These are phyloP conservation scores for Fusarium bactridioides DNA, from an alignment of 2,329 filamentous ascomycete species.

Conservation along the genomic window DNA sequence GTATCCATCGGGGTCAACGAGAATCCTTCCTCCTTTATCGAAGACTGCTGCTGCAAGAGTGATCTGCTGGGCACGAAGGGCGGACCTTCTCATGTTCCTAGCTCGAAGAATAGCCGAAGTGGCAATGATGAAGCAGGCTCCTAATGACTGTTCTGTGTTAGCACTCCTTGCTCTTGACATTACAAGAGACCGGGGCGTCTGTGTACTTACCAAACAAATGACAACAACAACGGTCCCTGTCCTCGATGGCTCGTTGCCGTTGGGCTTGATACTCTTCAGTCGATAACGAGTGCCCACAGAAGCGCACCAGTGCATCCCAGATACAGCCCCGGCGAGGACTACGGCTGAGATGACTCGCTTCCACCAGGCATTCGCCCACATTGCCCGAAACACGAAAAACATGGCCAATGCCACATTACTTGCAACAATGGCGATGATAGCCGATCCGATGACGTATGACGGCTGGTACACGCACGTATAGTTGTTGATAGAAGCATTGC, in stretches of 20 bases:
- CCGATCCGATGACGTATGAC: slow-evolving; percentile 71
- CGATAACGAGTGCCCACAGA: slow-evolving; percentile 74
- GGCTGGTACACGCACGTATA: slow-evolving; percentile 71
- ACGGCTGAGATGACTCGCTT: slow-evolving; percentile 72
- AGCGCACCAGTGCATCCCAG: slow-evolving; percentile 89
- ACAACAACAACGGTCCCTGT: slow-evolving; percentile 78
- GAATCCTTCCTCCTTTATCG: slow-evolving; percentile 69
- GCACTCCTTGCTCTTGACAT: background rate
- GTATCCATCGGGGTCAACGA: slow-evolving; percentile 74
- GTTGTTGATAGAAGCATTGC: slow-evolving; percentile 83
- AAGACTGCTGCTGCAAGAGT: slow-evolving; percentile 70
- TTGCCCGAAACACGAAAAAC: slow-evolving; percentile 79
- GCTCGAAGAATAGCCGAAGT: slow-evolving; percentile 63
- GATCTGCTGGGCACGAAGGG: slow-evolving; percentile 68
- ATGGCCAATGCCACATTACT: slow-evolving; percentile 74
- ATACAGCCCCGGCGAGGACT: slow-evolving; percentile 76
- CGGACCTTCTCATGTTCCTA: slow-evolving; percentile 60
- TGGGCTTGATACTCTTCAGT: slow-evolving; percentile 53
- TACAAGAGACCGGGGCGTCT: background rate
- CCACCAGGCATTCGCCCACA: slow-evolving; percentile 83
- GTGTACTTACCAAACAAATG: slow-evolving; percentile 67
- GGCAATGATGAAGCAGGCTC: slow-evolving; percentile 67
- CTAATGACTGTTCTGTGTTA: slow-evolving; percentile 58
- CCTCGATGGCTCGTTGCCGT: slow-evolving; percentile 57
- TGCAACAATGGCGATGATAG: slow-evolving; percentile 75